Percentiles rank a stretch among this genome's conserved stretches.
phyloP scores from a whole-genome alignment of 2,329 filamentous ascomycete species.

The Curvularia spicifera region DNA sequence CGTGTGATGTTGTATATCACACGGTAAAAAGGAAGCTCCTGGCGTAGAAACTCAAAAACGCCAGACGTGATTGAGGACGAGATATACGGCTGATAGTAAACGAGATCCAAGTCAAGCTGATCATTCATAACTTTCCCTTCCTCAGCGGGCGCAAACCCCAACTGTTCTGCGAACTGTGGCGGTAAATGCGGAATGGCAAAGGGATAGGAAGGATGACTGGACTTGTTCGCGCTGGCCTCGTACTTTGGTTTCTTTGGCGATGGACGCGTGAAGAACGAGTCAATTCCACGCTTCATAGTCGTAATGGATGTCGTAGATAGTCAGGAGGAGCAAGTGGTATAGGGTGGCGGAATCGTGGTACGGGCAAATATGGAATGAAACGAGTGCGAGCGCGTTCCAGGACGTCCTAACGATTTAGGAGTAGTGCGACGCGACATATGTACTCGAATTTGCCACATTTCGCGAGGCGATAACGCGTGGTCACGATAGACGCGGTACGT shows the following conservation, averaged over 20 bases:
- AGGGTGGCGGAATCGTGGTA: background rate
- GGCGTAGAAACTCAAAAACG: slow-evolving; percentile 73
- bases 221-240: slow-evolving; percentile 35
- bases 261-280: slow-evolving; percentile 69
- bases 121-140: slow-evolving; percentile 66
- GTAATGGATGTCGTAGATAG: background rate
- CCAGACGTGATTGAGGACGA: slow-evolving; percentile 61
- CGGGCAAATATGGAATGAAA: background rate
- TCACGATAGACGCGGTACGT: background rate
- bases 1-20: slow-evolving; percentile 76
- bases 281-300: slow-evolving; percentile 63
- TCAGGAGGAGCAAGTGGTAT: background rate
- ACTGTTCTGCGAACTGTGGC: slow-evolving; percentile 48
- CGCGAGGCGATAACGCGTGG: background rate
- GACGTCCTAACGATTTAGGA: background rate
- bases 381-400: background rate
- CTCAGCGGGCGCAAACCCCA: slow-evolving; percentile 58
- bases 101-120: slow-evolving; percentile 72
- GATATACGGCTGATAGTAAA: slow-evolving; percentile 79
- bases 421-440: background rate
- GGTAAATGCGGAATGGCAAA: slow-evolving; percentile 60
- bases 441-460: background rate
- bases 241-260: slow-evolving; percentile 51
- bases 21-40: slow-evolving; percentile 76
- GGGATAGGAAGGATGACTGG: slow-evolving; percentile 60